phyloP scores from a whole-genome alignment of 2,329 filamentous ascomycete genomes.

The Ceratocystis albifundus region DNA sequence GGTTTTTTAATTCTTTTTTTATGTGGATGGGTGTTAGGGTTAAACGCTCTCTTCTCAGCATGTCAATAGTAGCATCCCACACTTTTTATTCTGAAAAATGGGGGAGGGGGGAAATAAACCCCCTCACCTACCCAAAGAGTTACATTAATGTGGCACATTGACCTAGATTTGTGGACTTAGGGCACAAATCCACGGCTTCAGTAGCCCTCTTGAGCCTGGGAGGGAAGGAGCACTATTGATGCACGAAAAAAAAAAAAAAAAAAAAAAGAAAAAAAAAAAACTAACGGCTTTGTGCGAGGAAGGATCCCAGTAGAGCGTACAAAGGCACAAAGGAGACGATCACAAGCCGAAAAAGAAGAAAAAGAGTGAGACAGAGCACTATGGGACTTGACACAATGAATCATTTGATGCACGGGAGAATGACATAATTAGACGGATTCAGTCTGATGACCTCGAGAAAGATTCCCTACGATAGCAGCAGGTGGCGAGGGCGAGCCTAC shows the following conservation, averaged over 20 bases:
- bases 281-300: not conserved
- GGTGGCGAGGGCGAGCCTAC: not conserved
- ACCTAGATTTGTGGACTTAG: not conserved
- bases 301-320: not conserved
- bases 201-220: not conserved
- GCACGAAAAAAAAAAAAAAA: too few relatives aligned
- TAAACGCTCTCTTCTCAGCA: not conserved
- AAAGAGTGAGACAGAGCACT: not conserved
- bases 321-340: not conserved
- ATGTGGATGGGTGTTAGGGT: not conserved
- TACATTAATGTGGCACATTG: too few relatives aligned
- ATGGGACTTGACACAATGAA: not conserved
- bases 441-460: not conserved
- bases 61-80: not conserved
- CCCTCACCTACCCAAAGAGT: too few relatives aligned
- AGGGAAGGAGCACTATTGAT: not conserved
- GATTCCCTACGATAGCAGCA: too few relatives aligned
- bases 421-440: not conserved
- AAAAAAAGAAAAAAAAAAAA: too few relatives aligned
- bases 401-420: not conserved
- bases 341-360: conserved; percentile 7
- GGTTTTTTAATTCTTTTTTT: not conserved
- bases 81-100: not conserved
- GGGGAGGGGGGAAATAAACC: not conserved
- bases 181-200: not conserved